Evolutionary conservation across 345 rosid genomes (phyloP), one percentile per base, ranked within the genome.

Genomic region (Bruguiera gymnorhiza): DNA sequence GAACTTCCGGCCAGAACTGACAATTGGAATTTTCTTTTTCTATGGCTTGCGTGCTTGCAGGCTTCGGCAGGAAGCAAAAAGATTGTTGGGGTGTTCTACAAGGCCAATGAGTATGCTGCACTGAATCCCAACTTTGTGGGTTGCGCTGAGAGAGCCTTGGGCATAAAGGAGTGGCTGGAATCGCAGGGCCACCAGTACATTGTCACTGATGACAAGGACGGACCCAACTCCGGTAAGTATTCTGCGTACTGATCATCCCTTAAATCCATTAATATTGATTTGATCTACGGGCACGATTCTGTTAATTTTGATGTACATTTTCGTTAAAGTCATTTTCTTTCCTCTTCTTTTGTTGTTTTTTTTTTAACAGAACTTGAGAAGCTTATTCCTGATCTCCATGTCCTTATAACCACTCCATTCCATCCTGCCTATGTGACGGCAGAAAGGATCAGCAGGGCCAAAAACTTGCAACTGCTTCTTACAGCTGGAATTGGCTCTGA

Each of bases 401-500:
- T 89, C 69, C 90, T 94, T 66, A 94, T 94, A 73, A 60, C 89
- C 0, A 91, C 98, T 3, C 98, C 97, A 0, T 94, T 94, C 84
- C 98, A 94, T 76, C 98, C 97, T 3, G 97, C 97, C 51, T 91
- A 94, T 67, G 95, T 89, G 23, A 87, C 90, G 0, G 93, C 89
- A 2, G 97, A 94, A 71, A 87, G 96, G 84, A 94, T 94, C 63
- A 88, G 89, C 84, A 91, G 78, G 77, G 98, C 92, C 63, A 94
- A 94, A 78, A 91, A 94, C 79, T 55, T 88, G 75, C 83, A 91
- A 75, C 83, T 94, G 69, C 97, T 91, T 66, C 96, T 94, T 73
- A 94, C 96, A 6, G 96, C 96, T 66, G 98, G 98, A 66, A 87
- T 94, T 43, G 98, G 98, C 50, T 94, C 97, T 6, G 98, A 94